Evolutionary conservation across 1,139 yeast species (phyloP), one percentile per base, ranked within the genome.

Genomic region (Yamadazyma spencermartinsiae): DNA sequence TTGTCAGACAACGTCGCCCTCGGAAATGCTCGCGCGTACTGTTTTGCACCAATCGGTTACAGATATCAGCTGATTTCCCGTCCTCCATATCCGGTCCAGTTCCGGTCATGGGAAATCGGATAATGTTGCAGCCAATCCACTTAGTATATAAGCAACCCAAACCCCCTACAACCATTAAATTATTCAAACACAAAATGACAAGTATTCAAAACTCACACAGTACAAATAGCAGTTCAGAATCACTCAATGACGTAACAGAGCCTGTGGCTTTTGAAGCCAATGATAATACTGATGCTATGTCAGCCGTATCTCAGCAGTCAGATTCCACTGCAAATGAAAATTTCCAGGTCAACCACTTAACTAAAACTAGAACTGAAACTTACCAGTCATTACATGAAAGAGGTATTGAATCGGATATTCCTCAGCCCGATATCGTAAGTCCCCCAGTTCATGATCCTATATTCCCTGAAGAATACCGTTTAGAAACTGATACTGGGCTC

Each of bases 401-500:
- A 54, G 95, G 95, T 37, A 49, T 86, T 16, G 65, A 76, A 3
- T 58, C 72, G 13, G 67, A 64, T 3, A 65, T 74, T 2, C 84
- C 86, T 5, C 52, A 61, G 15, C 77, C 80, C 1, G 87, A 79
- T 47, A 60, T 76, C 35, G 80, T 77, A 50, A 77, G 79, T 39
- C 90, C 94, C 2, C 76, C 79, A 7, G 74, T 78, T 9, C 72
- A 70, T 36, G 68, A 74, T 45, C 82, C 90, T 5, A 82, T 87
- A 33, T 88, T 88, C 71, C 96, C 96, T 11, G 96, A 88, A 68
- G 96, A 88, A 60, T 88, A 86, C 60, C 84, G 89, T 6, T 52
- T 88, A 57, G 96, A 88, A 67, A 88, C 96, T 1, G 74, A 76
- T 37, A 86, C 96, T 4, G 96, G 96, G 47, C 70, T 88, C 40